Evolutionary conservation across 345 rosid genomes (phyloP).

Genomic region (Nephelium lappaceum): DNA sequence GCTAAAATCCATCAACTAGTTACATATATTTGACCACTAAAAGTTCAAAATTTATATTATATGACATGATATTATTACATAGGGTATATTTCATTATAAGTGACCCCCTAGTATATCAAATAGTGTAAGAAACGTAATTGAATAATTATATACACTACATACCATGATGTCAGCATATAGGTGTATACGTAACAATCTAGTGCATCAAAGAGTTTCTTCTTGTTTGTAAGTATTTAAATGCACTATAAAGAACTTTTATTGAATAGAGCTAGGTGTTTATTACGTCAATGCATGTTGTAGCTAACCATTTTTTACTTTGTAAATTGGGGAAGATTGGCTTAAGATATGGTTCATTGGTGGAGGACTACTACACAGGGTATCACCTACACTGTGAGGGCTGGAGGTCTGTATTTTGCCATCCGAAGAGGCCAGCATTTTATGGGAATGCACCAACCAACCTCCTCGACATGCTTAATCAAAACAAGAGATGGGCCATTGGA

Average conservation of each 20-base stretch:
- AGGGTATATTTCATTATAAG: too few relatives aligned
- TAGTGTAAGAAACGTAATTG: too few relatives aligned
- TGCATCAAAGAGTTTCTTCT: too few relatives aligned
- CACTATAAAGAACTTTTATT: too few relatives aligned
- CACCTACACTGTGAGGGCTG: conserved; percentile 68
- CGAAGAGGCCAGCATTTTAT: conserved; percentile 56
- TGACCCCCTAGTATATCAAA: too few relatives aligned
- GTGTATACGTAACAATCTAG: too few relatives aligned
- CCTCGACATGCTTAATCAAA: conserved; percentile 49
- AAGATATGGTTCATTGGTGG: conserved; percentile 73
- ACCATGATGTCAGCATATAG: too few relatives aligned
- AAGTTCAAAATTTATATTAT: conserved; percentile 27
- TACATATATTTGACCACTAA: too few relatives aligned
- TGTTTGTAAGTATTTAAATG: too few relatives aligned
- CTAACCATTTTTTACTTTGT: neutral
- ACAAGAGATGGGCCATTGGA: conserved; percentile 76
- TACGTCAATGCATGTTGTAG: neutral
- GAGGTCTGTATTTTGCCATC: conserved; percentile 60
- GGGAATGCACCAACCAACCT: conserved; percentile 59
- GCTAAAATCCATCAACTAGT: too few relatives aligned
- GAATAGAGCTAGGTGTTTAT: neutral
- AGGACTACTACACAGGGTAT: conserved; percentile 67
- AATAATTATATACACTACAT: too few relatives aligned
- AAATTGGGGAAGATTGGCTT: conserved; percentile 51
- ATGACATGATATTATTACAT: too few relatives aligned